Evolutionary conservation across 352 stramenopile genomes (phyloP), one percentile per base, ranked within the genome.

Genomic region (Pythium volutum): DNA sequence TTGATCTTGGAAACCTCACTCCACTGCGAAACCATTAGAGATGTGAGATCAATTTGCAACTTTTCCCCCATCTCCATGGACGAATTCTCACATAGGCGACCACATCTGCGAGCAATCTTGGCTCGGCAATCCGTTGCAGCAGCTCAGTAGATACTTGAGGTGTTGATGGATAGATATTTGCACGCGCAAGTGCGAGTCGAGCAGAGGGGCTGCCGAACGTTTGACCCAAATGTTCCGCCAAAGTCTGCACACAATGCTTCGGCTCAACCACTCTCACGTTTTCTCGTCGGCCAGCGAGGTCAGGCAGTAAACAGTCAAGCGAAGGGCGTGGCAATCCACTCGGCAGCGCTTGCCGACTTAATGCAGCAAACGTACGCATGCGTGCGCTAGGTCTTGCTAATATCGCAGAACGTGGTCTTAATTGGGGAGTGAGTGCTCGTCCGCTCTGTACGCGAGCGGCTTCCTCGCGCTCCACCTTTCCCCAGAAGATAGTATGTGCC

Each of bases 151-250:
- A 55, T 23, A 88, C 64, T 5, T 69, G 38, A 14, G 76, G 68
- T 0, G 45, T 60, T 20, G 62, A 25, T 7, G 77, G 70, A 18
- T 75, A 87, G 23, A 83, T 62, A 34, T 77, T 79, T n/a, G 57
- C 69, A 29, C 84, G 70, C 11, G 78, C 70, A 23, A 89, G 57
- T 6, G 75, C 78, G 29, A 86, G 78, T 18, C 80, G 73, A 26
- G 85, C 26, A 7, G 80, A 90, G 26, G 78, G 64, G 27, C 76
- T 66, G 10, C 80, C 78, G 27, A 64, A 85, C 22, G 53, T 66
- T 4, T 53, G 61, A 42, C 75, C 67, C 38, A 89, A 65, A 33
- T 78, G 59, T 10, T 73, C 58, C 2, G 69, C 75, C 12, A 90
- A 47, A 52, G 65, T 69, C 20, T 75, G 64, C 36, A 87, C 26